These are phyloP conservation scores for Selaginella tamariscina DNA, from an alignment of 75 land plant genomes.

Conservation along the genomic window DNA sequence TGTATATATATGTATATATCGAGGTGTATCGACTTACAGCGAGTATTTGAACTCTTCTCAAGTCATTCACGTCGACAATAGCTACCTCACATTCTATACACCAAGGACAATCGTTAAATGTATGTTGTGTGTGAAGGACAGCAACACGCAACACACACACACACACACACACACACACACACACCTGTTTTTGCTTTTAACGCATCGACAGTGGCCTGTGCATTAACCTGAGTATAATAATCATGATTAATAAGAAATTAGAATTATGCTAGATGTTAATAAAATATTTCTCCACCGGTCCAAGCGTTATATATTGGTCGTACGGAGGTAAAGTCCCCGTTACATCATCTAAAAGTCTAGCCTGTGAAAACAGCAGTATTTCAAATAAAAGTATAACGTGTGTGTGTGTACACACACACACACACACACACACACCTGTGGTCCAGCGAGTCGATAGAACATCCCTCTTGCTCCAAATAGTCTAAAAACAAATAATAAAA, in stretches of 20 bases:
- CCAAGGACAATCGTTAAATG: background rate
- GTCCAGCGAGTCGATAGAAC: conserved; percentile 41
- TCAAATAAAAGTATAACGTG: background rate
- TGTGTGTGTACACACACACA: too few species aligned
- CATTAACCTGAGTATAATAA: conserved; percentile 20
- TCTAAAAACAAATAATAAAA: conserved; percentile 14
- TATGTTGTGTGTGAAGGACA: background rate
- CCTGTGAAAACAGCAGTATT: conserved; percentile 14
- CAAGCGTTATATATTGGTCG: conserved; percentile 39
- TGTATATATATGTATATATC: background rate
- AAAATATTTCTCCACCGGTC: conserved; percentile 25
- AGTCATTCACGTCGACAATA: conserved; percentile 37
- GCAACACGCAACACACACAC: background rate
- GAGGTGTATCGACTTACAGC: conserved; percentile 24
- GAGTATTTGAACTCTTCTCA: conserved; percentile 35
- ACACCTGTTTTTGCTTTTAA: conserved; percentile 38
- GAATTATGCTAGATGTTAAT: background rate
- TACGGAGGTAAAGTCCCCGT: conserved; percentile 44
- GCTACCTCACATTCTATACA: conserved; percentile 38
- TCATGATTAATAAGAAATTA: background rate
- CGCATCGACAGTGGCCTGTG: conserved; percentile 32
- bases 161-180: background rate
- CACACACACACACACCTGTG: conserved; percentile 25
- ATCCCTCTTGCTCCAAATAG: conserved; percentile 31
- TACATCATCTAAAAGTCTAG: conserved; percentile 40